Conservation (phyloP, 2,329 filamentous ascomycete genomes). For the Cercospora berteroae region DNA sequence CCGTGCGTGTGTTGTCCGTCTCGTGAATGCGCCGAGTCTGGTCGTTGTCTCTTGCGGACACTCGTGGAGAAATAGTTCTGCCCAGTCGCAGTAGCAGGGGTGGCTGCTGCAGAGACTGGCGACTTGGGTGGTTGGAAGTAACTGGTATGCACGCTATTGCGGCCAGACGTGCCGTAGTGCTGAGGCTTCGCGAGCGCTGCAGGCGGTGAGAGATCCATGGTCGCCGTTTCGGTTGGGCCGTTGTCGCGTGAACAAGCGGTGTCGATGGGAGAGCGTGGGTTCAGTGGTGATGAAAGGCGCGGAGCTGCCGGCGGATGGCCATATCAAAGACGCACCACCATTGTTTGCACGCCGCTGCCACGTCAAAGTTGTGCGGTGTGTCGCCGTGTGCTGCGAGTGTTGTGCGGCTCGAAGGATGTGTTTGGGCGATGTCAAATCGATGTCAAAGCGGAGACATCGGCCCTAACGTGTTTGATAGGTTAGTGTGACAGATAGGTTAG, state of each 20-base stretch:
- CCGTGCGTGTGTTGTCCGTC: conserved; percentile 10
- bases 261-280: background rate
- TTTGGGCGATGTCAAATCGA: background rate
- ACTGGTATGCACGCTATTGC: conserved; percentile 28
- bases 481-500: too few species aligned
- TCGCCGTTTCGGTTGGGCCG: conserved; percentile 3
- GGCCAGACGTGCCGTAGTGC: conserved; percentile 10
- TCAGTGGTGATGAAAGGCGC: background rate
- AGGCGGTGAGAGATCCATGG: conserved; percentile 27
- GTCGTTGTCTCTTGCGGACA: conserved; percentile 36
- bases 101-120: conserved; percentile 37
- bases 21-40: conserved; percentile 26
- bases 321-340: background rate
- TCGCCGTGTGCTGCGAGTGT: background rate
- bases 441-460: background rate
- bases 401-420: background rate
- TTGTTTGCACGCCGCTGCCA: background rate
- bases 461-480: too few species aligned
- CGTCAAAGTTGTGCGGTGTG: background rate
- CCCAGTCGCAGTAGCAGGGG: conserved; percentile 26
- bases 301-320: background rate
- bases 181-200: conserved; percentile 16
- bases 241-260: conserved; percentile 20
- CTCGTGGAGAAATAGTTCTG: conserved; percentile 33
- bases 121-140: conserved; percentile 47